Evolutionary conservation across 2,329 filamentous ascomycete species (phyloP), one percentile per base, ranked within the genome.

Genomic region (Aspergillus tanneri): DNA sequence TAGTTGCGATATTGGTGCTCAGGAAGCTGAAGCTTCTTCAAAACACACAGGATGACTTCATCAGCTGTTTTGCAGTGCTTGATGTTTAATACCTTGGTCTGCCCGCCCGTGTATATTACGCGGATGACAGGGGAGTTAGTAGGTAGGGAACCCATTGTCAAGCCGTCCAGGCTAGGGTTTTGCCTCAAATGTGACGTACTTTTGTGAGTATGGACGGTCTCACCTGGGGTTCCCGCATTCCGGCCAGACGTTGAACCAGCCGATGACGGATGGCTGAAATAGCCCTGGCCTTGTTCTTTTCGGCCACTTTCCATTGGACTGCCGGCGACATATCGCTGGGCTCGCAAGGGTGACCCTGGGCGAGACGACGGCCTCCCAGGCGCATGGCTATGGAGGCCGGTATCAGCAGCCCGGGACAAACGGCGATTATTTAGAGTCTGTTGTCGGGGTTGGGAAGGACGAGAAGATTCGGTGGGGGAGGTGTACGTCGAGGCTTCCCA

Each of bases 1-100:
- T 96, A 97, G 64, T 95, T 96, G 61, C 90, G 84, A 66, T 93
- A 88, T 62, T 96, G 90, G 54, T 92, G 88, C 64, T 96, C 90
- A 18, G 90, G 88, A 23, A 96, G 79, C 32, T 85, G 84, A 55
- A 96, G 88, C 68, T 97, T 97, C 58, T 87, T 84, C 36, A 97
- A 73, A 0, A 93, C 95, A 52, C 89, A 87, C 37, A 90, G 81
- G 77, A 96, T 92, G 43, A 97, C 88, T 58, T 97, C 90, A 62
- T 96, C 93, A 52, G 90, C 88, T 4, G 87, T 93, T 64, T 85
- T 90, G 77, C 91, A 96, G 56, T 88, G 88, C 55, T 90, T 87
- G 57, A 97, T 90, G 69, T 93, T 93, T 63, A 99, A 85, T 19
- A 96, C 91, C 64, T 95, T 96, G 39, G 90, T 95, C 53, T 90